These are phyloP conservation scores for Rubia balearica DNA, from an alignment of 305 asterid species.

Conservation along the genomic window DNA sequence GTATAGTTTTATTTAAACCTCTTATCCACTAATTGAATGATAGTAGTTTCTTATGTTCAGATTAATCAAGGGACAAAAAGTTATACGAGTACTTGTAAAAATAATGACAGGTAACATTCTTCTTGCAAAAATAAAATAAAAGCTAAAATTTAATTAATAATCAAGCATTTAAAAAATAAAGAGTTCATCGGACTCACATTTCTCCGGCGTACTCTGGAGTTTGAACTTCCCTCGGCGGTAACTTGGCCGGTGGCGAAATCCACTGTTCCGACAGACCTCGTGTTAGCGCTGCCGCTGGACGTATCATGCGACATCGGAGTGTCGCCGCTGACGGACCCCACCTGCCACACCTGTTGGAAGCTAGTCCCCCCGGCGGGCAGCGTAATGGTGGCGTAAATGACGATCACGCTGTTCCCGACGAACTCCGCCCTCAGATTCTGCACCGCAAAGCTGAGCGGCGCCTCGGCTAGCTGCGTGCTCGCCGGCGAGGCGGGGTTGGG, in stretches of 20 bases:
- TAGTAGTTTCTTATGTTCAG: no score
- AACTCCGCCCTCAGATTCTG: constrained; percentile 35
- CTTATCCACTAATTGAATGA: no score
- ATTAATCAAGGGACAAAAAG: no score
- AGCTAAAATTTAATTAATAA: background rate
- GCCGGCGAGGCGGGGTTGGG: constrained; percentile 22
- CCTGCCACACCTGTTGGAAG: constrained; percentile 68
- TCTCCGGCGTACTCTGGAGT: constrained; percentile 30
- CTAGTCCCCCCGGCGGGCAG: constrained; percentile 46
- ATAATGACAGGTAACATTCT: background rate
- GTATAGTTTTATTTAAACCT: no score
- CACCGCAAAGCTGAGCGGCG: constrained; percentile 51
- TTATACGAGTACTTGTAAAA: no score
- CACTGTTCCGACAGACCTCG: constrained; percentile 31
- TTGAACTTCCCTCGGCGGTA: constrained; percentile 19
- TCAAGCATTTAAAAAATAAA: background rate
- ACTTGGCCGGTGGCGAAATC: constrained; percentile 48
- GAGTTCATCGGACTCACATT: constrained; percentile 33
- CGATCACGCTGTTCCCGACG: constrained; percentile 26
- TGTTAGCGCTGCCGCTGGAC: constrained; percentile 11
- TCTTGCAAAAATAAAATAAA: no score
- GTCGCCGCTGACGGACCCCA: constrained; percentile 39
- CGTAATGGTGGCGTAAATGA: constrained; percentile 55
- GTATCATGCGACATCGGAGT: constrained; percentile 16
- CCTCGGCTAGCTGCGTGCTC: constrained; percentile 22